Conservation (phyloP, 768 basidiomycete species). For the Boletales sp. region DNA sequence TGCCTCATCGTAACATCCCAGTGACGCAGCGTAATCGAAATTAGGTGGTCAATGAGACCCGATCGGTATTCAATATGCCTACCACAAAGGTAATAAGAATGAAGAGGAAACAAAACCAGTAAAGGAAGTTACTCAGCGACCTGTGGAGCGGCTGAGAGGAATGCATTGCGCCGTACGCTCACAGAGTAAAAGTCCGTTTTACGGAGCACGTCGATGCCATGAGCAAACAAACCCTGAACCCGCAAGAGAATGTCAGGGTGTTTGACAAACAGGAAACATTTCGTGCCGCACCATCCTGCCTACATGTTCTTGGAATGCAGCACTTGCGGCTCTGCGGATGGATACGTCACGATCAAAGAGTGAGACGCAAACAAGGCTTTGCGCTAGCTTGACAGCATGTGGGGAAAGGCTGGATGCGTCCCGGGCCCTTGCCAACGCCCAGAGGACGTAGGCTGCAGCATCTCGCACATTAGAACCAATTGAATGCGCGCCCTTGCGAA, state of each 20-base stretch:
- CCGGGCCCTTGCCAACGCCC: constrained; percentile 87
- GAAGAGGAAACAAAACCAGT: constrained; percentile 1
- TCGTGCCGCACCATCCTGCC: constrained; percentile 73
- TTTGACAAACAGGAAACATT: constrained; percentile 1
- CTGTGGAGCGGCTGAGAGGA: constrained; percentile 78
- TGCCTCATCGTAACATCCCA: constrained; percentile 85
- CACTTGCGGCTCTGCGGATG: constrained; percentile 92
- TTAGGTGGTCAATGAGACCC: constrained; percentile 66
- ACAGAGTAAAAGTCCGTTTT: constrained; percentile 96
- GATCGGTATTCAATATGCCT: constrained; percentile 79
- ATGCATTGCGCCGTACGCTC: constrained; percentile 79
- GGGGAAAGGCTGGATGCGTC: constrained; percentile 54
- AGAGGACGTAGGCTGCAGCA: constrained; percentile 89
- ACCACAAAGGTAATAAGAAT: constrained; percentile 8
- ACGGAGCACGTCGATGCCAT: constrained; percentile 90
- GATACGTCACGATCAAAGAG: constrained; percentile 92
- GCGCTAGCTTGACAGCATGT: constrained; percentile 64
- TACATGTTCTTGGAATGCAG: constrained; percentile 96
- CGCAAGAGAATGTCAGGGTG: constrained; percentile 16
- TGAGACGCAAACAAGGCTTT: constrained; percentile 70
- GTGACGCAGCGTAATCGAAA: constrained; percentile 74
- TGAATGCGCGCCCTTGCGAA: constrained; percentile 88
- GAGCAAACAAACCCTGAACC: constrained; percentile 77
- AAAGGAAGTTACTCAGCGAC: constrained; percentile 70
- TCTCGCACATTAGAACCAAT: constrained; percentile 94